These are phyloP conservation scores for Boletus subparvulus DNA, from an alignment of 768 basidiomycete genomes.

Conservation along the genomic window DNA sequence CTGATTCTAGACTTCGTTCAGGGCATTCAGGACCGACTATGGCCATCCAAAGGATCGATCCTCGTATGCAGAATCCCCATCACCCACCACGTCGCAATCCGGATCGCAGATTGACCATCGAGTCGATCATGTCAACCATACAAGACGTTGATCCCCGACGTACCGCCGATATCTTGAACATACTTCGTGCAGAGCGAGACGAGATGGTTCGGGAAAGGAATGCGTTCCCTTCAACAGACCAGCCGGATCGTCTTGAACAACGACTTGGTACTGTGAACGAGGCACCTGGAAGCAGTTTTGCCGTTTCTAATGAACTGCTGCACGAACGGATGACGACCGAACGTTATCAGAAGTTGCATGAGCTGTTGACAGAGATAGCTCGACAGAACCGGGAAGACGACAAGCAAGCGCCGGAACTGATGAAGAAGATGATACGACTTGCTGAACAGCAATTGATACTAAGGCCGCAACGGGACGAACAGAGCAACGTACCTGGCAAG, in stretches of 20 bases:
- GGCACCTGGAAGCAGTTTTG: neutral
- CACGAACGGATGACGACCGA: neutral
- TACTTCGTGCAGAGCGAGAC: neutral
- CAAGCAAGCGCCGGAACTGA: neutral
- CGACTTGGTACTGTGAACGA: neutral
- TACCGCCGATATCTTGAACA: neutral
- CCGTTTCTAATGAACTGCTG: neutral
- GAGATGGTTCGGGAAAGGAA: neutral
- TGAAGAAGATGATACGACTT: neutral
- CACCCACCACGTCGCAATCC: neutral
- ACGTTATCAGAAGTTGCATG: neutral
- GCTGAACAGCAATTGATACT: neutral
- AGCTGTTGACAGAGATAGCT: neutral
- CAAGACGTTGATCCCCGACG: neutral
- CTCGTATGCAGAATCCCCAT: neutral
- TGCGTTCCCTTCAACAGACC: neutral
- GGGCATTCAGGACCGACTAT: neutral
- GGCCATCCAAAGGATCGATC: too few relatives aligned
- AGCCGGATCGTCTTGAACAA: neutral
- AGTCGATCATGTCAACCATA: neutral
- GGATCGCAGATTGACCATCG: neutral
- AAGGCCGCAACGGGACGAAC: neutral
- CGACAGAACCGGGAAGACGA: neutral
- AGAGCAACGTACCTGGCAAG: neutral
- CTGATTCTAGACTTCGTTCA: neutral